A percentile compares a stretch with the other conserved stretches of the same genome.
Conservation (phyloP, 139 green algal genomes). For the Chlamydomonas sp. region DNA sequence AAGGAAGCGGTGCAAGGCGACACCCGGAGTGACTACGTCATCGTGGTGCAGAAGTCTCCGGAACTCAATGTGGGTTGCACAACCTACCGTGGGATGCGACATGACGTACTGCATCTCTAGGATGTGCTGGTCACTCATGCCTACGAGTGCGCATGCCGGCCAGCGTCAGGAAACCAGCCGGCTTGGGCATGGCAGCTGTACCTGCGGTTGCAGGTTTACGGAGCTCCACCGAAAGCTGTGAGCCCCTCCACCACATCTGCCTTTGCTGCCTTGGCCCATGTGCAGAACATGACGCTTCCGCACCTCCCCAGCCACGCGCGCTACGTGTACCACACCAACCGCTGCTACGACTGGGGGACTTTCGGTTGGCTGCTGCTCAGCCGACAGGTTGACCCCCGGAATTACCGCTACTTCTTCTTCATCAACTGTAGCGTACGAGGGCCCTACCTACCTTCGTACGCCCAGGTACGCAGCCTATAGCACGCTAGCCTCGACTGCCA, state of each 20-base stretch:
- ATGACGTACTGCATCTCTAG: not conserved
- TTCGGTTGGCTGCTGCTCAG: conserved; percentile 78
- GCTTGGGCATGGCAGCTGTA: not conserved
- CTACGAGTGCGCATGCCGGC: not conserved
- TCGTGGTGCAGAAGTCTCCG: conserved; percentile 70
- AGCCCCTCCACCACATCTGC: not conserved
- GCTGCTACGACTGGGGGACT: conserved; percentile 87
- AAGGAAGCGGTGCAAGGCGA: conserved; percentile 62
- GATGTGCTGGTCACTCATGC: not conserved
- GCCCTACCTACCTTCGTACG: conserved; percentile 73
- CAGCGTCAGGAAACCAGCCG: not conserved
- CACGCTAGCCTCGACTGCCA: not conserved
- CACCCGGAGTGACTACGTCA: conserved; percentile 75
- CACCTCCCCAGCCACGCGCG: conserved; percentile 66
- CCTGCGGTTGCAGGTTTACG: not conserved
- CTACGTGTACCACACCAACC: conserved; percentile 75
- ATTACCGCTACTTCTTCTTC: conserved; percentile 74
- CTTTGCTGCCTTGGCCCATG: too few species aligned
- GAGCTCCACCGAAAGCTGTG: too few species aligned
- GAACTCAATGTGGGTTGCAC: conserved; percentile 15
- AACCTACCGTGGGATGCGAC: too few species aligned
- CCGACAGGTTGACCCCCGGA: conserved; percentile 43
- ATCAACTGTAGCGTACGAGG: conserved; percentile 80
- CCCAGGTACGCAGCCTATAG: conserved; percentile 44
- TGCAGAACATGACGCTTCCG: conserved; percentile 52